Base-by-base conservation (phyloP, 1,139 yeast genomes). In the Pichia sp. region DNA sequence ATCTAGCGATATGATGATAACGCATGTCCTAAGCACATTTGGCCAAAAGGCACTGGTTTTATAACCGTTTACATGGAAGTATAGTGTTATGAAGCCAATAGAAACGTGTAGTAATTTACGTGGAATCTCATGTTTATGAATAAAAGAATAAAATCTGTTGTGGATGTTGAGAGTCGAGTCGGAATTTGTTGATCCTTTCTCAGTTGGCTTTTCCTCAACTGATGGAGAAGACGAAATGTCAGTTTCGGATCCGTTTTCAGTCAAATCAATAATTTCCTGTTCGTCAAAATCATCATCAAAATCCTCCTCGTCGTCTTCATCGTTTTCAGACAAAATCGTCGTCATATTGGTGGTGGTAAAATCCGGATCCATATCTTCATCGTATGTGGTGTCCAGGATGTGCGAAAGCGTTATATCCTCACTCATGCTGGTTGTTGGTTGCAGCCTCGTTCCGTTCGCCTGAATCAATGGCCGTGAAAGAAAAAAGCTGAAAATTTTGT, bases 81-180 rank as follows among this genome's bases (percentile, higher is more conserved):
- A 81, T 37, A 92, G 64, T 1, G 97, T 81, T 40, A 88, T 58
- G 49, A 86, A 72, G 1, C 97, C 98, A 45, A 88, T 86, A 1
- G 95, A 83, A 5, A 92, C 83, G 62, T 92, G 98, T 49, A 92
- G 77, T 4, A 75, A 67, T 62, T 92, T 92, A 56, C 98, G 75
- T 3, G 95, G 94, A 27, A 92, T 71, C 62, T 92, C 98, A 60
- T 92, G 92, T 57, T 84, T 85, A 44, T 60, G 64, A 27, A 61
- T 51, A 33, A 61, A 49, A 29, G 52, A 47, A 29, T 52, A 50
- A 43, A 61, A 61, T 26, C 49, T 49, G 43, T 52, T 50, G 44
- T 59, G 64, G 23, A 45, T 16, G 23, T 16, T 16, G 23, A 16
- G 23, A 16, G 23, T 16, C 23, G 23, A 16, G 23, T 16, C 23